Conservation (phyloP, 2,329 filamentous ascomycete genomes). For the Colletotrichum sublineola region DNA sequence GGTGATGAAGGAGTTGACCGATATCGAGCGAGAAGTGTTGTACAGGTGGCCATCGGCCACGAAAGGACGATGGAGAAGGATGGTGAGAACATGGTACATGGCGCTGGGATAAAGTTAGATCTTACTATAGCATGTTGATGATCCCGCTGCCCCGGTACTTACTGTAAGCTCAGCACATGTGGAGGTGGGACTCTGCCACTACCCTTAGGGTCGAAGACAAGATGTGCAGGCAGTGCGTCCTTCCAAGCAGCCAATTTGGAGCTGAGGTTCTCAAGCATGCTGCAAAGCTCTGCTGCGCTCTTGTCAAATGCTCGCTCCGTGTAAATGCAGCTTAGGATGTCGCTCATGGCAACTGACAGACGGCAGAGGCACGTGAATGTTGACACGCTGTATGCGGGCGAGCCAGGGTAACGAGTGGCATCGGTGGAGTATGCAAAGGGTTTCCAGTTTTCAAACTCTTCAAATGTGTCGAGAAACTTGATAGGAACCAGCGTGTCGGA, state of each 20-base stretch:
- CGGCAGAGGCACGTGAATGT: constrained; percentile 58
- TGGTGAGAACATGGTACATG: constrained; percentile 64
- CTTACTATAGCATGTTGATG: no score
- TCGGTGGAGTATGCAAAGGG: constrained; percentile 57
- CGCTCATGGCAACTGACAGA: constrained; percentile 62
- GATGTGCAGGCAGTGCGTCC: constrained; percentile 55
- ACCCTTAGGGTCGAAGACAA: constrained; percentile 53
- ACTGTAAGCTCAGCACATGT: constrained; percentile 59
- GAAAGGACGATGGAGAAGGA: constrained; percentile 67
- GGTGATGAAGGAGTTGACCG: constrained; percentile 58
- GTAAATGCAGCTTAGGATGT: constrained; percentile 60
- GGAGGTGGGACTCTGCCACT: constrained; percentile 54
- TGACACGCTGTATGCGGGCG: constrained; percentile 58
- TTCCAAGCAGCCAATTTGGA: constrained; percentile 59
- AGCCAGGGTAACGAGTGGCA: constrained; percentile 48
- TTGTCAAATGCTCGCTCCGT: constrained; percentile 56
- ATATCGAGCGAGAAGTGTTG: constrained; percentile 55
- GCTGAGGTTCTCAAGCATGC: constrained; percentile 55
- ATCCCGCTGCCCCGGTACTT: constrained; percentile 29
- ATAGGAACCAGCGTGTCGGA: constrained; percentile 61
- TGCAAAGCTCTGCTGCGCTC: constrained; percentile 52
- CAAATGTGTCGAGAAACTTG: constrained; percentile 62
- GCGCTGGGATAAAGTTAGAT: constrained; percentile 47
- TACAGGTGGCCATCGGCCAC: constrained; percentile 64
- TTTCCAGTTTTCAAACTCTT: constrained; percentile 66